Conservation (phyloP, 176 grass and related monocot genomes). For the Avena atlantica region DNA sequence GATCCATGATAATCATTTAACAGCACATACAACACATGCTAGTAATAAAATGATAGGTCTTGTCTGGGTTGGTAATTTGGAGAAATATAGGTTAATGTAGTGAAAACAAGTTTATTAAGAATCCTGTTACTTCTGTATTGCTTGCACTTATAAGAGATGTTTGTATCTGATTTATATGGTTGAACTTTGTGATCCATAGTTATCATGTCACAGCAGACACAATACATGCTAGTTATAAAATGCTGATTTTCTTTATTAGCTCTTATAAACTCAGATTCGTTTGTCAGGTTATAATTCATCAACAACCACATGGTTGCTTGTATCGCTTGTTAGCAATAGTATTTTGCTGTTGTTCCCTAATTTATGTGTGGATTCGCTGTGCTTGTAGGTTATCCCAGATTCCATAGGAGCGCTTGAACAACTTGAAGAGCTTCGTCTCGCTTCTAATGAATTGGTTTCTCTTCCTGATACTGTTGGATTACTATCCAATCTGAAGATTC, state of each 20-base stretch:
- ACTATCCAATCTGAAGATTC: constrained; percentile 80
- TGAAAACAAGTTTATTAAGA: background rate
- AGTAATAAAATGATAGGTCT: background rate
- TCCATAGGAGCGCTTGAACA: constrained; percentile 71
- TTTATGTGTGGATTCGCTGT: constrained; percentile 16
- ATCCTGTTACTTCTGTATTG: background rate
- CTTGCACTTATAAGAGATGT: background rate
- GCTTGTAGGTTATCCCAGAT: constrained; percentile 79
- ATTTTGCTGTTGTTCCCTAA: background rate
- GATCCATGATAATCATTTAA: background rate
- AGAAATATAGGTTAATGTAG: background rate
- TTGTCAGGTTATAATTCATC: background rate
- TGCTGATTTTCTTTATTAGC: background rate
- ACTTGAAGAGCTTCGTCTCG: constrained; percentile 73
- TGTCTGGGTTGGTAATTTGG: background rate
- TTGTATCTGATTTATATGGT: constrained; percentile 3
- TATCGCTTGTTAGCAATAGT: background rate
- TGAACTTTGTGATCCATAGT: background rate
- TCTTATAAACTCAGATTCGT: background rate
- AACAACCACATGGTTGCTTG: background rate
- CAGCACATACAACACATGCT: background rate
- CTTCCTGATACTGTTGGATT: constrained; percentile 91
- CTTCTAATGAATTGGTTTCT: constrained; percentile 62
- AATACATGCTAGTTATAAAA: background rate
- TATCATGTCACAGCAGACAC: background rate